A percentile compares a stretch with the other conserved stretches of the same genome.
Conservation (phyloP, 169 alveolate species). For the Cryptosporidium xiaoi region DNA sequence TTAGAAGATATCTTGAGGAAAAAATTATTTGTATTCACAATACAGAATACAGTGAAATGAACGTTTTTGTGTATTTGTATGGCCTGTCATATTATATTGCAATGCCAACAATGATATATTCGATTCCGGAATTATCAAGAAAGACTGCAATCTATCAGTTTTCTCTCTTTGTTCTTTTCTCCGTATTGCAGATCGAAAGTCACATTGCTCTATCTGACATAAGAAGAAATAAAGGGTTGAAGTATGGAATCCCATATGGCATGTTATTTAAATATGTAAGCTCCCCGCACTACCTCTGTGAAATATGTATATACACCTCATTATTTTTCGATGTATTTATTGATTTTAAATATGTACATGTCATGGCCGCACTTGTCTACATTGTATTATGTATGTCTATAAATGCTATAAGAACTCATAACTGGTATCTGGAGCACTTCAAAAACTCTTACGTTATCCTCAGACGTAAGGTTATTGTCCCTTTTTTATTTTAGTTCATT, state of each 20-base stretch:
- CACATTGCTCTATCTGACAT: constrained; percentile 32
- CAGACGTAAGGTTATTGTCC: constrained; percentile 52
- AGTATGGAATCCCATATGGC: constrained; percentile 63
- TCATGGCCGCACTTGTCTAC: constrained; percentile 17
- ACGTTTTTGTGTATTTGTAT: constrained; percentile 17
- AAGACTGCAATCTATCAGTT: background rate
- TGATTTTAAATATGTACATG: background rate
- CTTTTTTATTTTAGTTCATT: constrained; percentile 20
- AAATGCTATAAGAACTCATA: constrained; percentile 60
- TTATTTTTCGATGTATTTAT: constrained; percentile 11
- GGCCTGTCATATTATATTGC: constrained; percentile 54
- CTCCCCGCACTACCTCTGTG: constrained; percentile 66
- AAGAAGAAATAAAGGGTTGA: background rate
- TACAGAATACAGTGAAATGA: constrained; percentile 48
- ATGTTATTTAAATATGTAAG: constrained; percentile 19
- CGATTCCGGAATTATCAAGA: background rate
- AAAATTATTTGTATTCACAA: constrained; percentile 9
- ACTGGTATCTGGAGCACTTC: constrained; percentile 30
- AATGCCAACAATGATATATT: constrained; percentile 18
- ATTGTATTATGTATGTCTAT: constrained; percentile 45
- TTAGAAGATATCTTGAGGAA: constrained; percentile 51
- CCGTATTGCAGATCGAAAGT: constrained; percentile 21
- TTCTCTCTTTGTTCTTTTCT: constrained; percentile 8
- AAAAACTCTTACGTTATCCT: constrained; percentile 1
- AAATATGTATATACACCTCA: constrained; percentile 49